Conservation (phyloP, 768 basidiomycete genomes). For the Lyophyllum decastes region DNA sequence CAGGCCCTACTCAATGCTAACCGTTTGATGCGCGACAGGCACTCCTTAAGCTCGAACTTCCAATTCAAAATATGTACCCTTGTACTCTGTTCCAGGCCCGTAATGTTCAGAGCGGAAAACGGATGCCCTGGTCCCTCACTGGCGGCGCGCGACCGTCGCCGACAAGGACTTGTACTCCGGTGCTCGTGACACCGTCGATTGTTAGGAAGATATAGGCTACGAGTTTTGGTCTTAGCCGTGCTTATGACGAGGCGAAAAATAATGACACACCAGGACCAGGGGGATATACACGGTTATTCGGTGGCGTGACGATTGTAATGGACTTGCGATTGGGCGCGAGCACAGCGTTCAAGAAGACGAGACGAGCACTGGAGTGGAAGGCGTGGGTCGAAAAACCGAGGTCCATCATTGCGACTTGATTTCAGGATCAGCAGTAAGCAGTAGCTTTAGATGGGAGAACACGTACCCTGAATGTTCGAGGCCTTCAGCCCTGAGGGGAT, state of each 20-base stretch:
- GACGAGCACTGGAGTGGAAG: constrained; percentile 28
- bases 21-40: too few species aligned
- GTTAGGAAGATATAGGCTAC: constrained; percentile 29
- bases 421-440: constrained; percentile 6
- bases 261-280: constrained; percentile 16
- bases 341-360: constrained; percentile 35
- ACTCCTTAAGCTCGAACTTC: too few species aligned
- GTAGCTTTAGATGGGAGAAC: background rate
- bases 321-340: constrained; percentile 31
- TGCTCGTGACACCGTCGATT: constrained; percentile 34
- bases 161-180: constrained; percentile 36
- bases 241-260: background rate
- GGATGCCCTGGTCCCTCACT: constrained; percentile 32
- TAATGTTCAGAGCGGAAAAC: background rate
- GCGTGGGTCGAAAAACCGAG: constrained; percentile 45
- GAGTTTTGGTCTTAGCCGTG: background rate
- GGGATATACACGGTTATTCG: constrained; percentile 39
- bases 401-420: constrained; percentile 42
- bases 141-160: constrained; percentile 39
- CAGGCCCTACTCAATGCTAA: too few species aligned
- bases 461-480: constrained; percentile 25
- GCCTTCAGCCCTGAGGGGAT: constrained; percentile 29
- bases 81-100: too few species aligned
- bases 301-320: constrained; percentile 35
- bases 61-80: too few species aligned